Evolutionary conservation across 2,329 filamentous ascomycete genomes (phyloP).

Genomic region (Cladorrhinum sp.): DNA sequence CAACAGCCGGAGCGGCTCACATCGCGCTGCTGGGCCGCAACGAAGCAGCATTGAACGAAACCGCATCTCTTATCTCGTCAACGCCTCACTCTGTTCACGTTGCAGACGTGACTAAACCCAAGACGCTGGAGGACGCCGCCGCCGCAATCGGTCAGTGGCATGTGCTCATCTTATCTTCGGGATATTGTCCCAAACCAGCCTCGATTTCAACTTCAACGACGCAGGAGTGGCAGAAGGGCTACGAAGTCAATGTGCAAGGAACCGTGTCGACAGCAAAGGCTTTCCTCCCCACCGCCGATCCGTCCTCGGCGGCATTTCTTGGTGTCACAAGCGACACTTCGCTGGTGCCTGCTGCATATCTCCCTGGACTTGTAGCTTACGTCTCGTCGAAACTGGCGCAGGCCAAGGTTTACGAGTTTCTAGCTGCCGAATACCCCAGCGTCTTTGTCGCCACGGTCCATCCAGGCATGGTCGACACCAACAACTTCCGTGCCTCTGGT

Average conservation of each 20-base stretch:
- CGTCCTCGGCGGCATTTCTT: neutral
- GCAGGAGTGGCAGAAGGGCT: constrained; percentile 1
- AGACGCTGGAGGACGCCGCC: neutral
- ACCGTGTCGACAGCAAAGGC: neutral
- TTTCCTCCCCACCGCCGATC: constrained; percentile 3
- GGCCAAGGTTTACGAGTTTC: constrained; percentile 3
- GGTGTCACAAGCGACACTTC: constrained; percentile 2
- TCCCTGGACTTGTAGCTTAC: neutral
- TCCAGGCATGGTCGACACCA: constrained; percentile 7
- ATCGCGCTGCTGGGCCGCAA: constrained; percentile 6
- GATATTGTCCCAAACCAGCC: neutral
- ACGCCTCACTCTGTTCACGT: neutral
- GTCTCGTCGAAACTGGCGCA: constrained; percentile 6
- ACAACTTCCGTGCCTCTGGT: neutral
- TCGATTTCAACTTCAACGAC: neutral
- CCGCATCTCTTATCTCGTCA: neutral
- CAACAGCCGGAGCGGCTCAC: constrained; percentile 5
- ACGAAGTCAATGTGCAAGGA: constrained; percentile 4
- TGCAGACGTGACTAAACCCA: neutral
- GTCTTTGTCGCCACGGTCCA: constrained; percentile 1
- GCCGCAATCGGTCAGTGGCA: constrained; percentile 2
- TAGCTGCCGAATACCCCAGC: constrained; percentile 2
- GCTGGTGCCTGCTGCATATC: neutral
- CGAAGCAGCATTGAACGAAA: neutral
- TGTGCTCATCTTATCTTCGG: constrained; percentile 1